These are phyloP conservation scores for Rubroshorea leprosula DNA, from an alignment of 345 rosid species.

Conservation along the genomic window DNA sequence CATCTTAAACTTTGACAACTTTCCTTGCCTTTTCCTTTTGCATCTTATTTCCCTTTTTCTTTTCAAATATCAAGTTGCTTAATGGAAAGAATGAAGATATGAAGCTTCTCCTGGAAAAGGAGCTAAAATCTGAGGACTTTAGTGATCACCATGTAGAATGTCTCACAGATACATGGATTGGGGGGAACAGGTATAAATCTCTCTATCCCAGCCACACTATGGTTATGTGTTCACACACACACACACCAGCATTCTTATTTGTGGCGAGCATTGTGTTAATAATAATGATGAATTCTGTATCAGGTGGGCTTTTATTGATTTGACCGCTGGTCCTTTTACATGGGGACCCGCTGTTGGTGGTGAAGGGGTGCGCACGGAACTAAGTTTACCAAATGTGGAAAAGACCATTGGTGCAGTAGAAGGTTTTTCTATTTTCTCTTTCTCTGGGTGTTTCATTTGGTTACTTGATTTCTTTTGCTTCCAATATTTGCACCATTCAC, in stretches of 20 bases:
- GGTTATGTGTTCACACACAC: slow-evolving; percentile 13
- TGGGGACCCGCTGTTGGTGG: slow-evolving; percentile 99
- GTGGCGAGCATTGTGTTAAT: neutral
- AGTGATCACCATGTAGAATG: slow-evolving; percentile 71
- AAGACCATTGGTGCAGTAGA: slow-evolving; percentile 95
- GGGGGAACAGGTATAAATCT: slow-evolving; percentile 67
- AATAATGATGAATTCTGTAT: slow-evolving; percentile 12
- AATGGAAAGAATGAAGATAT: slow-evolving; percentile 66
- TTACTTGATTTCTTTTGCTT: neutral
- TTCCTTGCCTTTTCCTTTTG: slow-evolving; percentile 6
- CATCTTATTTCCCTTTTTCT: slow-evolving; percentile 14
- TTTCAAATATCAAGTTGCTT: slow-evolving; percentile 44
- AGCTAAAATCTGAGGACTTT: slow-evolving; percentile 64
- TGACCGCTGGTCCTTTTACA: slow-evolving; percentile 90
- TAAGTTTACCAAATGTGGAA: slow-evolving; percentile 85
- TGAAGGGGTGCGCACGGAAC: slow-evolving; percentile 93
- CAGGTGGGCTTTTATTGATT: slow-evolving; percentile 97
- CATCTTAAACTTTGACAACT: neutral
- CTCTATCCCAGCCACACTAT: slow-evolving; percentile 26
- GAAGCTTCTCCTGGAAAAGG: slow-evolving; percentile 57
- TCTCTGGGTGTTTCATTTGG: neutral
- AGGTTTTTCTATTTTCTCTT: slow-evolving; percentile 38
- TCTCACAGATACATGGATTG: slow-evolving; percentile 94
- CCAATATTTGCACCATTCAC: neutral
- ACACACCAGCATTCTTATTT: neutral